Base-by-base conservation (phyloP, 2,329 filamentous ascomycete genomes). In the Claviceps pazoutovae region DNA sequence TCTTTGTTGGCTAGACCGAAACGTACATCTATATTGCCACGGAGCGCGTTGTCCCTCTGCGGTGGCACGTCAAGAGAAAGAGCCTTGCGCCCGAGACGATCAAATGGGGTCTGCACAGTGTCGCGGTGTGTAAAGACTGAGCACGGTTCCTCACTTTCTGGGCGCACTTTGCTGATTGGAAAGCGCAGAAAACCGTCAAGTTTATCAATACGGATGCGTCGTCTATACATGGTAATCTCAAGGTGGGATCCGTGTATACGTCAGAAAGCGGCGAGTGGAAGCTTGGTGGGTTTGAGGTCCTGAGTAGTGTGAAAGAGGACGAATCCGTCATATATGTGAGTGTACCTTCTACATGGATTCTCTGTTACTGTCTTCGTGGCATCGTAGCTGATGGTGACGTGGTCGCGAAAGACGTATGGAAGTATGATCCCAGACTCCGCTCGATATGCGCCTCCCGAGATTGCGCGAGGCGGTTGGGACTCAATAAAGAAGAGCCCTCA, bases 211-310 rank as follows among this genome's bases (percentile, higher is more conserved):
- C 86, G 47, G 93, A 98, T 58, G 93, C 90, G 3, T 77, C 84
- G 2, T 96, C 90, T 0, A 86, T 98, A 49, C 93, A 98, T 61
- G 93, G 90, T 48, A 88, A 81, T 60, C 73, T 98, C 50, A 83
- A 87, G 56, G 85, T 87, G 19, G 86, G 86, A 0, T 95, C 91
- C 0, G 76, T 98, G 57, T 98, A 90, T 67, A 93, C 88, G 4
- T 89, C 88, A 55, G 91, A 97, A 64, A 96, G 93, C 62, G 93
- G 93, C 53, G 93, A 98, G 69, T 98, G 93, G 93, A 97, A 94
- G 63, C 72, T 98, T 2, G 90, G 86, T 19, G 93, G 93, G 0
- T 95, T 98, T 59, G 93, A 98, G 58, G 79, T 95, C 5, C 68
- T 97, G 54, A 97, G 90, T 69, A 96, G 86, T 39, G 83, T 97